Evolutionary conservation across 148 eudicot genomes (phyloP).

Genomic region (Polygonum maritimum): DNA sequence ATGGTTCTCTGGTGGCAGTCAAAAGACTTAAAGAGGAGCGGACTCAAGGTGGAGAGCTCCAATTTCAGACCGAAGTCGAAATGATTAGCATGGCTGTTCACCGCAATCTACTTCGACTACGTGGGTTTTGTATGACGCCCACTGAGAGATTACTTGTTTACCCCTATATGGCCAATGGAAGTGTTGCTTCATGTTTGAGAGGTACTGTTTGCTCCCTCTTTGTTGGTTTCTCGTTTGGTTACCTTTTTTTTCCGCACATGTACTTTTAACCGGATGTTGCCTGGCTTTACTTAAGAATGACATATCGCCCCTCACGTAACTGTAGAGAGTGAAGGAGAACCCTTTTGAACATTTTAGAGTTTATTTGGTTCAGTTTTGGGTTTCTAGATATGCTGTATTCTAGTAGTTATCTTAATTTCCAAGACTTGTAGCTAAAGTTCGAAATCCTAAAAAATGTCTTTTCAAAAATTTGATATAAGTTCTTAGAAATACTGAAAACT

Average conservation of each 20-base stretch:
- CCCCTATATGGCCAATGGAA: constrained; percentile 45
- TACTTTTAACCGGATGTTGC: not conserved
- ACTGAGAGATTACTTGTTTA: constrained; percentile 49
- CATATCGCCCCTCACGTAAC: not conserved
- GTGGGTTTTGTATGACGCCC: constrained; percentile 54
- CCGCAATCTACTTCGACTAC: constrained; percentile 35
- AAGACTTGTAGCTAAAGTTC: too few relatives aligned
- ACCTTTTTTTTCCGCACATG: not conserved
- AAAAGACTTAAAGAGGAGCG: constrained; percentile 48
- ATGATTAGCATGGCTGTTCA: constrained; percentile 55
- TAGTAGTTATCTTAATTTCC: too few relatives aligned
- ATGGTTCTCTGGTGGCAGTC: constrained; percentile 50
- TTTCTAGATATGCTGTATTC: too few relatives aligned
- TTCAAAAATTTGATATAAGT: too few relatives aligned
- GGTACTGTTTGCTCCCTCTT: constrained; percentile 18
- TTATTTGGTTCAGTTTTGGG: too few relatives aligned
- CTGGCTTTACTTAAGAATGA: not conserved
- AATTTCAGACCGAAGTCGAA: constrained; percentile 14
- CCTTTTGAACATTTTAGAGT: not conserved
- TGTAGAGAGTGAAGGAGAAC: not conserved
- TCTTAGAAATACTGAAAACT: too few relatives aligned
- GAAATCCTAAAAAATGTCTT: too few relatives aligned
- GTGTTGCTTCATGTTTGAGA: constrained; percentile 44
- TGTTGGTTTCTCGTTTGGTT: not conserved
- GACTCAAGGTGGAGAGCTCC: constrained; percentile 24